A percentile compares a stretch with the other conserved stretches of the same genome.
Evolutionary conservation across 768 basidiomycete genomes (phyloP).

Genomic region (Cystobasidium tubakii): DNA sequence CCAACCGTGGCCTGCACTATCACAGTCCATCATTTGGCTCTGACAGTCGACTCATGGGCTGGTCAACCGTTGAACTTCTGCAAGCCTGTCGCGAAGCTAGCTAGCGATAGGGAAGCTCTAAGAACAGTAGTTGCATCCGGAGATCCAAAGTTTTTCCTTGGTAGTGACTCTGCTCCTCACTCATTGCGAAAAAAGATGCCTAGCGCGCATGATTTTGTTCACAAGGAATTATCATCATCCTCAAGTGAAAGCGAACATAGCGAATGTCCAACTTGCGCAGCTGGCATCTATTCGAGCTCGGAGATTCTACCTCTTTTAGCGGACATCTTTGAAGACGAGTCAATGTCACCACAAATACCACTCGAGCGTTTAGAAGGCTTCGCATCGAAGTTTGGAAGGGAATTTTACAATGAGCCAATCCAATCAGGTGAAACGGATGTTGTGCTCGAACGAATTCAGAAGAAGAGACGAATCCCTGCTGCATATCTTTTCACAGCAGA

Average conservation of each 20-base stretch:
- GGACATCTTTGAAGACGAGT: constrained; percentile 77
- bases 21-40: constrained; percentile 87
- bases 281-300: constrained; percentile 91
- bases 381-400: constrained; percentile 68
- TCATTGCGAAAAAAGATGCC: constrained; percentile 52
- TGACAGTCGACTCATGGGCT: constrained; percentile 95
- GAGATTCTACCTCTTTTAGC: constrained; percentile 85
- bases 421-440: constrained; percentile 41
- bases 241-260: constrained; percentile 50
- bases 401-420: constrained; percentile 60
- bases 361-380: constrained; percentile 75
- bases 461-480: constrained; percentile 44
- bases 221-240: constrained; percentile 36
- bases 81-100: constrained; percentile 96
- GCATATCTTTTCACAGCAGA: constrained; percentile 44
- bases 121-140: constrained; percentile 63
- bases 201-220: constrained; percentile 33
- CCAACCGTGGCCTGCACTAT: constrained; percentile 89
- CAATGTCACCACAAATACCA: constrained; percentile 74
- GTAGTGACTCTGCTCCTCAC: constrained; percentile 94
- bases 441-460: constrained; percentile 47
- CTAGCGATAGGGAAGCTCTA: constrained; percentile 79
- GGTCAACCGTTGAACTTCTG: constrained; percentile 93
- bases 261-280: constrained; percentile 72
- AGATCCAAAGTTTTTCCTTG: constrained; percentile 91